These are phyloP conservation scores for Xylaria flabelliformis DNA, from an alignment of 495 filamentous ascomycete species.

Conservation along the genomic window DNA sequence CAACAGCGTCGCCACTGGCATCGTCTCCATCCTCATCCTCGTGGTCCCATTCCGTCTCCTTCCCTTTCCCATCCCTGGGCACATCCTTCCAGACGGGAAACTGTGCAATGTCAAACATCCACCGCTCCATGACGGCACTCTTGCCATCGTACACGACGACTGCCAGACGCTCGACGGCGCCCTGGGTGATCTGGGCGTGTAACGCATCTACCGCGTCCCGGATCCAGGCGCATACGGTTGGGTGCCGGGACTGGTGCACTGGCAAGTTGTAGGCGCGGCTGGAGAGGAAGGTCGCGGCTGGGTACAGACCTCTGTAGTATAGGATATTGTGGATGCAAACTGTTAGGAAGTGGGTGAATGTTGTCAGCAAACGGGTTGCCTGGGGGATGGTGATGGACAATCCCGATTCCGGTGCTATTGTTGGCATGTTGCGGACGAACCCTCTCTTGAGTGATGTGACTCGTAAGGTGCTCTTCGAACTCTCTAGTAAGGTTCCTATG, in stretches of 20 bases:
- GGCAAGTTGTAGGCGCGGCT: constrained; percentile 87
- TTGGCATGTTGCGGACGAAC: constrained; percentile 3
- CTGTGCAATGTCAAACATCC: constrained; percentile 78
- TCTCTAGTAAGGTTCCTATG: neutral
- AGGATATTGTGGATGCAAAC: constrained; percentile 93
- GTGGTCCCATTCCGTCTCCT: constrained; percentile 13
- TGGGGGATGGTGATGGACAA: constrained; percentile 39
- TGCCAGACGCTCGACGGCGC: constrained; percentile 68
- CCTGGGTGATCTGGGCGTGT: constrained; percentile 73
- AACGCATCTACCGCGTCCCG: constrained; percentile 80
- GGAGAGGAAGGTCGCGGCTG: constrained; percentile 76
- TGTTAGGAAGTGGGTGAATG: constrained; percentile 80
- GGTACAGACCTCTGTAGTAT: constrained; percentile 86
- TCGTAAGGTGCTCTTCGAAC: constrained; percentile 10
- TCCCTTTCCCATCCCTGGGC: constrained; percentile 18
- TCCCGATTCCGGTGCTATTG: constrained; percentile 10
- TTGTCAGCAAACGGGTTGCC: constrained; percentile 56
- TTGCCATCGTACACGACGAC: constrained; percentile 70
- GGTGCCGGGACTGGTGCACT: constrained; percentile 88
- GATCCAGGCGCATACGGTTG: constrained; percentile 90
- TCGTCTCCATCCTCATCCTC: constrained; percentile 30
- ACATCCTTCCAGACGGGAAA: constrained; percentile 70
- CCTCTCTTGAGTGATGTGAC: too few relatives aligned
- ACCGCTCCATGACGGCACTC: constrained; percentile 72
- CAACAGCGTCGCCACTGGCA: constrained; percentile 19